A percentile compares a stretch with the other conserved stretches of the same genome.
Conservation (phyloP, 1,139 yeast genomes). For the Diutina rugosa region DNA sequence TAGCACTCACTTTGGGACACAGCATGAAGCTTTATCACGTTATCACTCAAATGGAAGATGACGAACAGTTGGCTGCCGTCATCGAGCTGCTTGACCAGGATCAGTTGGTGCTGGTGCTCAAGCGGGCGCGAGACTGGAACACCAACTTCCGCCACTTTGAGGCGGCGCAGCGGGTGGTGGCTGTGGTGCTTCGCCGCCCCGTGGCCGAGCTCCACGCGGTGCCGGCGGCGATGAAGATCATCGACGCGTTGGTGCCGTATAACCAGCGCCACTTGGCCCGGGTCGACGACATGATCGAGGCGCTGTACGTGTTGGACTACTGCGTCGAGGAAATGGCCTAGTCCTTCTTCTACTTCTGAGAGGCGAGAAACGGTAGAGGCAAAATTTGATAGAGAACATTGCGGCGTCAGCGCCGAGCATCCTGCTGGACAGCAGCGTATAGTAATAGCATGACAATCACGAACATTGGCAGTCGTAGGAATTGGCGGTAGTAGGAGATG, state of each 20-base stretch:
- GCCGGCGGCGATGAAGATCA: conserved; percentile 51
- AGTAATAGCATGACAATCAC: not conserved
- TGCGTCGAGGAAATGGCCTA: conserved; percentile 61
- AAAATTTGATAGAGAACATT: too few relatives aligned
- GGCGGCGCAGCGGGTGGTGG: conserved; percentile 65
- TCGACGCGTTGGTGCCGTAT: conserved; percentile 75
- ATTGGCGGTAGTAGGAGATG: not conserved
- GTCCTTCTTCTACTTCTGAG: not conserved
- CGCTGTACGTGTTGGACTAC: conserved; percentile 76
- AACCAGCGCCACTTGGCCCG: conserved; percentile 75
- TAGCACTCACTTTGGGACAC: conserved; percentile 78
- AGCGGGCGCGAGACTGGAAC: conserved; percentile 88
- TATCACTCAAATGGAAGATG: conserved; percentile 40
- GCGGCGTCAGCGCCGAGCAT: too few relatives aligned
- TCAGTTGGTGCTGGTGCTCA: conserved; percentile 47
- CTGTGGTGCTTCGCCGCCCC: conserved; percentile 26
- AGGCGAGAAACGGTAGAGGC: too few relatives aligned
- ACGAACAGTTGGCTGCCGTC: conserved; percentile 40
- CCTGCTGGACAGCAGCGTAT: not conserved
- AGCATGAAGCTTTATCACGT: conserved; percentile 75
- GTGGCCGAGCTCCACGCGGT: conserved; percentile 46
- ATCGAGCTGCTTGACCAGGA: conserved; percentile 45
- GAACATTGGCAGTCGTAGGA: not conserved
- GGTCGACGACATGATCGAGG: conserved; percentile 68
- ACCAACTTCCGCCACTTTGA: conserved; percentile 72